Evolutionary conservation across 805 yeast species (phyloP).

Genomic region (Millerago galiae): DNA sequence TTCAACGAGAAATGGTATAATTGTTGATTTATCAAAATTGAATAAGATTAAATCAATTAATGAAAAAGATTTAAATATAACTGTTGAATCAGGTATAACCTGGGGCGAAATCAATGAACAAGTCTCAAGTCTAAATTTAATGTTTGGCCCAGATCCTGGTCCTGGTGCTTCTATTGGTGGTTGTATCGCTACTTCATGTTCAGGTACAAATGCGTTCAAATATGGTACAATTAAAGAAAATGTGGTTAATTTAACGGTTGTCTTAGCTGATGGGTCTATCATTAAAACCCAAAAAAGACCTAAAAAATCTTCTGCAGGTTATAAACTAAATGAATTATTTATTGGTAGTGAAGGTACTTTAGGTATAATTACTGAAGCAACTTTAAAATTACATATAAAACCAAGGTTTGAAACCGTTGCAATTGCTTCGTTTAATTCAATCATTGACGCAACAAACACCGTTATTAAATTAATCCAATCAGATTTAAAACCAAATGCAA

Average conservation of each 20-base stretch:
- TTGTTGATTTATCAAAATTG: slow-evolving; percentile 58
- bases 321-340: slow-evolving; percentile 63
- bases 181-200: slow-evolving; percentile 69
- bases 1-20: slow-evolving; percentile 53
- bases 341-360: slow-evolving; percentile 74
- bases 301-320: slow-evolving; percentile 70
- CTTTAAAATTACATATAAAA: slow-evolving; percentile 58
- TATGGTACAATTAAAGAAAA: slow-evolving; percentile 81
- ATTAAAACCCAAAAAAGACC: slow-evolving; percentile 68
- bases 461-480: slow-evolving; percentile 52
- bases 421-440: slow-evolving; percentile 60
- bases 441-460: slow-evolving; percentile 64
- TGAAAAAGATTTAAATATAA: slow-evolving; percentile 58
- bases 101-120: slow-evolving; percentile 63
- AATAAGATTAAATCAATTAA: slow-evolving; percentile 48
- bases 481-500: slow-evolving; percentile 63
- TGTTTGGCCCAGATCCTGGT: slow-evolving; percentile 73
- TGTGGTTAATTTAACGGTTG: slow-evolving; percentile 60
- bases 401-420: slow-evolving; percentile 61
- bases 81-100: slow-evolving; percentile 70
- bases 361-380: slow-evolving; percentile 72
- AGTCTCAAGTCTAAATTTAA: slow-evolving; percentile 37
- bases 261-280: slow-evolving; percentile 70
- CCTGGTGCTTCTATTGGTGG: slow-evolving; percentile 78
- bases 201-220: slow-evolving; percentile 70